Conservation (phyloP, 768 basidiomycete genomes). For the Podaxis sp. region DNA sequence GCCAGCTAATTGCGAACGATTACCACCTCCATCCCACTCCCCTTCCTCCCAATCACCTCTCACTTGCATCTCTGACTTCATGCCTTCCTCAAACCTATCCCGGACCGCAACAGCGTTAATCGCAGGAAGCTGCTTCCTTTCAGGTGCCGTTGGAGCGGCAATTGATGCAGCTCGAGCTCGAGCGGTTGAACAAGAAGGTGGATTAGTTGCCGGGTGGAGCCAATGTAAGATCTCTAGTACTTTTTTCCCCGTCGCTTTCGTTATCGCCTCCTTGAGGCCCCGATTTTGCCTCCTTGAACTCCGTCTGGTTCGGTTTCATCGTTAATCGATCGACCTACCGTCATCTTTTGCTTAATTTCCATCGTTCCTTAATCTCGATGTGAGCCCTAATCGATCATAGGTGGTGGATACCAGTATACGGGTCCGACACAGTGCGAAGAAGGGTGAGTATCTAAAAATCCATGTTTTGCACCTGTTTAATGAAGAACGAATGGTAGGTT, state of each 20-base stretch:
- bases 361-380: not conserved
- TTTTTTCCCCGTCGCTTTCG: not conserved
- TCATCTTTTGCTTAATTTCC: not conserved
- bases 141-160: not conserved
- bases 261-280: not conserved
- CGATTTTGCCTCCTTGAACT: not conserved
- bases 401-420: constrained; percentile 9
- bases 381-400: not conserved
- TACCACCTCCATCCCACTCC: not conserved
- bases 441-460: not conserved
- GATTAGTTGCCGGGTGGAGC: not conserved
- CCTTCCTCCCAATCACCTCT: not conserved
- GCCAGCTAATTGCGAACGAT: not conserved
- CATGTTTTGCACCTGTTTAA: not conserved
- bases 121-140: not conserved
- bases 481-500: not conserved
- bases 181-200: not conserved
- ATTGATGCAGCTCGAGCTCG: not conserved
- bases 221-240: constrained; percentile 1
- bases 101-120: not conserved
- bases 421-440: constrained; percentile 10
- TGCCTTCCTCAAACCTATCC: not conserved
- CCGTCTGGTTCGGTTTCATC: not conserved
- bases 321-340: not conserved
- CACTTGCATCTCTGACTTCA: not conserved